These are phyloP conservation scores for Lachancea kluyveri DNA, from an alignment of 805 yeast species.

Conservation along the genomic window DNA sequence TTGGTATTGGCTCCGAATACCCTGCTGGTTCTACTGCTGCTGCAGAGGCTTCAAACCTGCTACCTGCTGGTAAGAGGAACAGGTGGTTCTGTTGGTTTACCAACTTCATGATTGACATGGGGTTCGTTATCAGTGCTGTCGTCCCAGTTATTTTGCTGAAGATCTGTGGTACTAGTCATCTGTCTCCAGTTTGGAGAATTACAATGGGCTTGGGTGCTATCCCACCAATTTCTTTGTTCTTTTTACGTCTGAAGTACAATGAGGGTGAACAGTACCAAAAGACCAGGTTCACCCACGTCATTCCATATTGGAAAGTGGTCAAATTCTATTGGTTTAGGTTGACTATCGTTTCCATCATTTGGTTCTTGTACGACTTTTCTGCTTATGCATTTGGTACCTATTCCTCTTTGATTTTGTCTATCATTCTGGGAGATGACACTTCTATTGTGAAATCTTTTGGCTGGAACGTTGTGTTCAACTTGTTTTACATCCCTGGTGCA, in stretches of 20 bases:
- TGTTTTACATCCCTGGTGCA: constrained; percentile 88
- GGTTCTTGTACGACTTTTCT: constrained; percentile 91
- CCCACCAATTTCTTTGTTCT: constrained; percentile 73
- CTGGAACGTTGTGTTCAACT: constrained; percentile 85
- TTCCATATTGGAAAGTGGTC: constrained; percentile 62
- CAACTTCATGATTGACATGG: constrained; percentile 78
- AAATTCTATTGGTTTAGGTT: constrained; percentile 85
- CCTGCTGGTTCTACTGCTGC: constrained; percentile 92
- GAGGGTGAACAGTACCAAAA: constrained; percentile 70
- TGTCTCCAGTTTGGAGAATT: constrained; percentile 86
- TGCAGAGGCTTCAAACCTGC: constrained; percentile 77
- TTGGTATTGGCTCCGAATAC: constrained; percentile 92
- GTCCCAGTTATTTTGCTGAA: constrained; percentile 82
- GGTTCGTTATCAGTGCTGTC: constrained; percentile 77
- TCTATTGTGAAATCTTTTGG: constrained; percentile 74
- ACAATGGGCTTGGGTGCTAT: constrained; percentile 87
- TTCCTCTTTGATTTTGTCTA: constrained; percentile 61
- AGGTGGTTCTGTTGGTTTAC: constrained; percentile 89
- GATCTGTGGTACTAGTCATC: constrained; percentile 67
- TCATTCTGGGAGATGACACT: constrained; percentile 50
- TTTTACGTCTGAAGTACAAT: constrained; percentile 66
- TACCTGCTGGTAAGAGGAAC: constrained; percentile 81
- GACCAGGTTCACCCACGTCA: constrained; percentile 56
- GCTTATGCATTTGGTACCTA: constrained; percentile 83
- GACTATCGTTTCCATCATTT: constrained; percentile 60